These are phyloP conservation scores for Aphanomyces astaci DNA, from an alignment of 352 stramenopile species.

Conservation along the genomic window DNA sequence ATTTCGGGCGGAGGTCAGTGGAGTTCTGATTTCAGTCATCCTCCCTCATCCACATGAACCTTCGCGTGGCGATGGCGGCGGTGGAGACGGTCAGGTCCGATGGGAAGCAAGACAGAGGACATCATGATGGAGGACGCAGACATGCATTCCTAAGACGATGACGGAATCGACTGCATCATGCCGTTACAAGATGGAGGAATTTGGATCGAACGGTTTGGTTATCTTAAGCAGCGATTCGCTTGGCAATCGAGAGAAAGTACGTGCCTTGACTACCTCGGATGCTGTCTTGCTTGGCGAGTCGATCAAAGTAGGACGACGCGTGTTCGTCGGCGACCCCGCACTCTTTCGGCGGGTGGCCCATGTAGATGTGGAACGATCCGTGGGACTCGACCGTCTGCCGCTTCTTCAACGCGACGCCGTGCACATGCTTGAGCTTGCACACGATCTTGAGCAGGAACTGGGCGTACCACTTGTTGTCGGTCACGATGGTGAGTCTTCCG, in stretches of 20 bases:
- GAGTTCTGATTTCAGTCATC: too few species aligned
- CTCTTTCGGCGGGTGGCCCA: constrained; percentile 9
- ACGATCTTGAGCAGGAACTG: constrained; percentile 21
- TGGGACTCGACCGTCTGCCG: neutral
- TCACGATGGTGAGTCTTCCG: constrained; percentile 24
- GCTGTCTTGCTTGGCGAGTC: constrained; percentile 22
- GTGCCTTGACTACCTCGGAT: constrained; percentile 17
- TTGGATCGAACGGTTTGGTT: too few species aligned
- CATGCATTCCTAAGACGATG: neutral
- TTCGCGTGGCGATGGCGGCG: too few species aligned
- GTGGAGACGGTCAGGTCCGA: too few species aligned
- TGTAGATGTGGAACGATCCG: constrained; percentile 11
- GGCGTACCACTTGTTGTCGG: constrained; percentile 28
- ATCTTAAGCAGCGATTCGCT: too few species aligned
- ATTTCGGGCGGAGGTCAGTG: too few species aligned
- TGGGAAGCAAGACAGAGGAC: too few species aligned
- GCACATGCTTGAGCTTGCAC: neutral
- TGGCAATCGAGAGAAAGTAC: constrained; percentile 12
- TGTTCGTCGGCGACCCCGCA: constrained; percentile 7
- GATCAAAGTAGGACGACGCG: constrained; percentile 26
- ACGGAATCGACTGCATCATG: neutral
- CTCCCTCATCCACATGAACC: neutral
- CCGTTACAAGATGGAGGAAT: neutral
- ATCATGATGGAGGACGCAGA: neutral
- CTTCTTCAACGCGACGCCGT: constrained; percentile 4